Base-by-base conservation (phyloP, 2,329 filamentous ascomycete genomes). In the Acrodontium crateriforme region DNA sequence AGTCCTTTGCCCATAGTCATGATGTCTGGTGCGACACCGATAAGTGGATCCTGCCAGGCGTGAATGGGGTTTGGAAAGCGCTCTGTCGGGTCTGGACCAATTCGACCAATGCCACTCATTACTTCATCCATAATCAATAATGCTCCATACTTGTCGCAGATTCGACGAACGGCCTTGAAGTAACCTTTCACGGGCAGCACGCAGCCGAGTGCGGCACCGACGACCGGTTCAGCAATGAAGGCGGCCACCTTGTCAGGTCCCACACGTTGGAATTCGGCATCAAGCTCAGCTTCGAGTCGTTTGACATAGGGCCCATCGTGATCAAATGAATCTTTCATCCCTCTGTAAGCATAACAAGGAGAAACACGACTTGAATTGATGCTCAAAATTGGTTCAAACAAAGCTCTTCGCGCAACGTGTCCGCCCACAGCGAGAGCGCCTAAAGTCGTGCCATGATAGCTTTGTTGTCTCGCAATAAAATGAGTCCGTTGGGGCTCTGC, bases 41-140 rank as follows among this genome's bases (percentile, higher is more conserved):
- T 64, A 5, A 45, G 34, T 7, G 49, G 47, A 25, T 70, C 60
- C 39, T 76, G 60, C 65, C 70, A 79, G 2, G 70, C 68, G 52
- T 79, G 67, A 38, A 75, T 50, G 6, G 50, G 48, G 16, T 36
- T 42, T 7, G 45, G 44, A 25, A 39, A 47, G 14, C 31, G 35
- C 9, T 35, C 32, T 4, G 47, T 40, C 3, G 47, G 42, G 18
- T 40, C 40, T 4, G 56, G 63, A 0, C 71, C 73, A 0, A 62
- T 64, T 1, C 72, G 56, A 1, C 74, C 73, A 50, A 67, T 67
- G 2, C 74, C 74, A 25, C 69, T 75, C 76, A 84, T 81, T 24
- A 83, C 65, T 46, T 87, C 81, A 43, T 89, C 82, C 0, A 87
- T 55, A 24, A 87, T 75, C n/a, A 89, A 59, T 0, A 89, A 64